A percentile compares a stretch with the other conserved stretches of the same genome.
phyloP scores from a whole-genome alignment of 768 basidiomycete genomes.

The Megacollybia marginata region DNA sequence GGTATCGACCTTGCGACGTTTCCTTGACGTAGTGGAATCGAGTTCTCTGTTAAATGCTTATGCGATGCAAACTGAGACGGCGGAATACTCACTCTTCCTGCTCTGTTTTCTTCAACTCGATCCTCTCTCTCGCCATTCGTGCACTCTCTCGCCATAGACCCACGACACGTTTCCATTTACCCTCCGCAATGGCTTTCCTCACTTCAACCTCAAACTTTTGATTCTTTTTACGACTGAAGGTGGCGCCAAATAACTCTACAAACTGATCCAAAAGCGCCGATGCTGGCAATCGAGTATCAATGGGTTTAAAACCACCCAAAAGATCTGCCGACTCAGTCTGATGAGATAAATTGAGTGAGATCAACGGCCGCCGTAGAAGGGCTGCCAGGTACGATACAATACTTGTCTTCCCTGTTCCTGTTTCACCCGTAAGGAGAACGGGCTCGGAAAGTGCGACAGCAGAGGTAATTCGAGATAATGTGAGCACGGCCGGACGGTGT shows the following conservation, averaged over 20 bases:
- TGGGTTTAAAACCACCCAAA: conserved; percentile 93
- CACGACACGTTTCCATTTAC: conserved; percentile 80
- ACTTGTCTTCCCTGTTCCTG: conserved; percentile 98
- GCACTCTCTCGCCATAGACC: conserved; percentile 79
- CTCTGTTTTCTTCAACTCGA: conserved; percentile 28
- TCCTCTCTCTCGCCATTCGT: conserved; percentile 59
- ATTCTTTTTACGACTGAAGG: conserved; percentile 89
- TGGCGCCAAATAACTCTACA: conserved; percentile 71
- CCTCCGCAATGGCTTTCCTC: conserved; percentile 71
- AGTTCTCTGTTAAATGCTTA: conserved; percentile 14
- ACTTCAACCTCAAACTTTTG: conserved; percentile 78
- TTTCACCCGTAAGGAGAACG: conserved; percentile 90
- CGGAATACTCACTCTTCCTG: conserved; percentile 6
- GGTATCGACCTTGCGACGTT: conserved; percentile 67
- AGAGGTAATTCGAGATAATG: conserved; percentile 76
- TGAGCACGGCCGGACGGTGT: conserved; percentile 73
- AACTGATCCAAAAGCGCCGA: conserved; percentile 65
- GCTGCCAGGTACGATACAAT: conserved; percentile 81
- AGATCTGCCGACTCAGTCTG: conserved; percentile 95
- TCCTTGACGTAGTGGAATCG: conserved; percentile 37
- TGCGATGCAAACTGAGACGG: too few species aligned
- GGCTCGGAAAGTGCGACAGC: conserved; percentile 73
- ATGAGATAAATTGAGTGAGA: conserved; percentile 90
- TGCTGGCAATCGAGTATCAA: conserved; percentile 79
- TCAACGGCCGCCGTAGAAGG: conserved; percentile 65